Evolutionary conservation across 2,329 filamentous ascomycete species (phyloP), one percentile per base, ranked within the genome.

Genomic region (Monosporascus sp.): DNA sequence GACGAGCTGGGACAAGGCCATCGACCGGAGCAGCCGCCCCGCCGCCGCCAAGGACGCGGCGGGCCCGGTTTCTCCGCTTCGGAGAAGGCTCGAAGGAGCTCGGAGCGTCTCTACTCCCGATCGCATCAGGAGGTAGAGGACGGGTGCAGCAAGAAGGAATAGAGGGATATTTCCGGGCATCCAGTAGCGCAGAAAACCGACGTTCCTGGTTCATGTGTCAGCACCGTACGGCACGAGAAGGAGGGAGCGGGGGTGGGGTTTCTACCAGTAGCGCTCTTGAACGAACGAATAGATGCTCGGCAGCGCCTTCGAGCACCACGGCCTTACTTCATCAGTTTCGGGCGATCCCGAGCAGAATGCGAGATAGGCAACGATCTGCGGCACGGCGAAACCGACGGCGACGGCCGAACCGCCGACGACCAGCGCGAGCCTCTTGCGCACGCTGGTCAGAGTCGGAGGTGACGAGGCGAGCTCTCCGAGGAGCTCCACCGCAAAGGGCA

Each of bases 271-370:
- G 63, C 89, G 77, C 46, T 79, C 78, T 67, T 99, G 94, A 2
- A 97, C 93, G 76, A 88, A 97, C 0, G 84, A 80, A 71, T 96
- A 97, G 55, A 99, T 92, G 67, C 90, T 96, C 4, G 94, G 94
- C 14, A 92, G 58, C n/a, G 72, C 68, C 18, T 75, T 77, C 20
- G 70, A 66, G 68, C 94, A 99, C 94, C 94, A 99, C 4, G 84
- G 81, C 52, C 89, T 75, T 51, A 74, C 55, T 39, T 63, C 65
- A 53, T 14, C 31, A 35, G 64, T 64, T 7, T 61, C 61, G 44
- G 65, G 63, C 18, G 65, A 58, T 25, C 56, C 53, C 38, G 60
- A 55, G 63, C 90, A 96, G 68, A 87, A 97, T 41, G 82, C 79
- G 49, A 69, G 67, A 70, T 90, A 97, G 2, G 92, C 92, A 37